Evolutionary conservation across 768 basidiomycete genomes (phyloP).

Genomic region (Boletellus sp.): DNA sequence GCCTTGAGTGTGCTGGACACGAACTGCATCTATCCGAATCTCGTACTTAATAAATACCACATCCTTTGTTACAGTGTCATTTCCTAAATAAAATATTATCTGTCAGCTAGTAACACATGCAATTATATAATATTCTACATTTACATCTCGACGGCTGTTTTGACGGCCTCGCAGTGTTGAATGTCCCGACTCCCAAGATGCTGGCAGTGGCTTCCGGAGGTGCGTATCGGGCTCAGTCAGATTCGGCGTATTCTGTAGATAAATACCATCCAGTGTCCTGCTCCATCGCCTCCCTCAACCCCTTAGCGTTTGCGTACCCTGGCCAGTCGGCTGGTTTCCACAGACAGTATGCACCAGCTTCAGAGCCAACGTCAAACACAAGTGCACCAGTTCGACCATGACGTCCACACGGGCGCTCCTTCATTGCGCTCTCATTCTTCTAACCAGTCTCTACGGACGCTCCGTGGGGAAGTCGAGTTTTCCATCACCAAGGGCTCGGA

Average conservation of each 20-base stretch:
- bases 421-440: background rate
- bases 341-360: background rate
- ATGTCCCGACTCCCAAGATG: too few species aligned
- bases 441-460: background rate
- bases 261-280: too few species aligned
- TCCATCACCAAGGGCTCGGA: conserved; percentile 3
- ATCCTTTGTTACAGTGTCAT: too few species aligned
- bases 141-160: too few species aligned
- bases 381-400: background rate
- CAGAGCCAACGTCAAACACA: background rate
- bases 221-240: background rate
- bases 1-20: too few species aligned
- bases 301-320: background rate
- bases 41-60: too few species aligned
- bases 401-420: background rate
- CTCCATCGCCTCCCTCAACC: too few species aligned
- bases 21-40: too few species aligned
- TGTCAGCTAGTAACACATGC: too few species aligned
- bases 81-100: too few species aligned
- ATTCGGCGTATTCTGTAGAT: background rate
- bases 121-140: too few species aligned
- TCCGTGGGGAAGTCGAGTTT: conserved; percentile 1
- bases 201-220: background rate
- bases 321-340: background rate
- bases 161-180: background rate